Evolutionary conservation across 352 stramenopile genomes (phyloP).

Genomic region (Globisporangium echinulatum): DNA sequence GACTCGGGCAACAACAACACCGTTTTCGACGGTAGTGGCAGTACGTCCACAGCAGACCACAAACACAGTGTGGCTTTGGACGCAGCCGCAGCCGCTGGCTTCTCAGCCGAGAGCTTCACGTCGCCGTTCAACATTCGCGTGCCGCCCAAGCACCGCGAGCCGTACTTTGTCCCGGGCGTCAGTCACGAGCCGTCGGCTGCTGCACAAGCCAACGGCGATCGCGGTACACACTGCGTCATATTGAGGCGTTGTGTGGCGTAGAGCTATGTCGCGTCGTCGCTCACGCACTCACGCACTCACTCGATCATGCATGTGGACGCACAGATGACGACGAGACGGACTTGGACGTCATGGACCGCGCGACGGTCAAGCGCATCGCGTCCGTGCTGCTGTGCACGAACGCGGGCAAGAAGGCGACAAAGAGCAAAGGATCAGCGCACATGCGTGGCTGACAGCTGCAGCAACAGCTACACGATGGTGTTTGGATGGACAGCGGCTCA

Average conservation of each 20-base stretch:
- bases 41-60: conserved; percentile 6
- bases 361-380: conserved; percentile 72
- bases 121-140: conserved; percentile 78
- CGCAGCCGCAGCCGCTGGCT: neutral
- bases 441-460: neutral
- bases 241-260: neutral
- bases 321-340: conserved; percentile 49
- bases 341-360: conserved; percentile 74
- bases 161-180: conserved; percentile 56
- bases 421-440: conserved; percentile 8
- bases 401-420: conserved; percentile 43
- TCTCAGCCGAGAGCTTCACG: conserved; percentile 54
- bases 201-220: conserved; percentile 21
- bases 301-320: neutral
- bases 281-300: neutral
- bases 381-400: conserved; percentile 60
- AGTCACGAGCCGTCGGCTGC: conserved; percentile 9
- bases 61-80: neutral
- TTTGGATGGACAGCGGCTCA: neutral
- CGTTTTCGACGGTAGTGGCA: neutral
- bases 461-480: too few relatives aligned
- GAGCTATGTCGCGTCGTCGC: too few relatives aligned
- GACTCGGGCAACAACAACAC: conserved; percentile 2
- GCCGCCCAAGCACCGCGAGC: conserved; percentile 40
- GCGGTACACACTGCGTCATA: conserved; percentile 14